Evolutionary conservation across 495 filamentous ascomycete genomes (phyloP), one percentile per base, ranked within the genome.

Genomic region (Aspergillus indologenus): DNA sequence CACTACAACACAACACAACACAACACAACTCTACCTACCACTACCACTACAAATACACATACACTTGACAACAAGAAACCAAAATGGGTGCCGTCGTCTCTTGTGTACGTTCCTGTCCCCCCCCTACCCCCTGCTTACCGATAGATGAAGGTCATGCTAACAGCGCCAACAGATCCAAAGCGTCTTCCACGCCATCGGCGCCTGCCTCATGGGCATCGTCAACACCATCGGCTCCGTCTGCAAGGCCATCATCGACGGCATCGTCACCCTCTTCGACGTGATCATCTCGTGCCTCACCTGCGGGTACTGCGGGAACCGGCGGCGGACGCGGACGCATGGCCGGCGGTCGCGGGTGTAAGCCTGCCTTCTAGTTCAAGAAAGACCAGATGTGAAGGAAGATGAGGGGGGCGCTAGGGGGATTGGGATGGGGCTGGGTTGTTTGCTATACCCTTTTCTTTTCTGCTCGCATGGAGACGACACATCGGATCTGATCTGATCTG

Each of bases 41-140:
- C n/a, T n/a, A 40, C 43, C 54, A 56, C 57, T n/a, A 43, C 50
- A 58, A 56, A 61, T n/a, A 29, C 26, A 29, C 9, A 29, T 9
- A 29, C 9, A 29, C 26, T n/a, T n/a, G n/a, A 29, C 9, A 29
- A 29, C 26, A 3, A 29, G 4, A 23, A 15, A 50, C 63, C 80
- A 90, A 77, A 69, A 98, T 98, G 93, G 93, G 93, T 78, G 92
- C 90, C 77, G 90, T 97, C 72, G 83, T 95, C 59, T 96, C 91
- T 75, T 96, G 93, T 66, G 93, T 98, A 92, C 64, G 91, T 42
- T n/a, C n/a, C n/a, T n/a, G n/a, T n/a, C n/a, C 53, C 49, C 50
- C 29, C 51, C 49, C 60, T 51, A 21, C 47, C 23, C 45, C 29
- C n/a, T 6, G 2, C 34, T 29, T 53, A 46, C 5, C 18, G 15